These are phyloP conservation scores for Candida cerambycidarum DNA, from an alignment of 805 yeast species.

Conservation along the genomic window DNA sequence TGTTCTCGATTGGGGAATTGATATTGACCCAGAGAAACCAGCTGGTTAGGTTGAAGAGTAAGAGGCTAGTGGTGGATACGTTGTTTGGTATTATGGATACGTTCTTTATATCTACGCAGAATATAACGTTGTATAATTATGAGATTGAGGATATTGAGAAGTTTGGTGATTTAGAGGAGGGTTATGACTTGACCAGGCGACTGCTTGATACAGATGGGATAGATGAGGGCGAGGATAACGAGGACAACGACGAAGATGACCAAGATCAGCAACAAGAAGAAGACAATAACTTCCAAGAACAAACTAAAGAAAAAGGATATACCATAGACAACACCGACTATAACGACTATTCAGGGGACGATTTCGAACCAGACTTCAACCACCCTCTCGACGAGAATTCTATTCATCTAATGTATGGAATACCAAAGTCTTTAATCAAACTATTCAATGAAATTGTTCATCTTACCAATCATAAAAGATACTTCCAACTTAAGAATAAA, in stretches of 20 bases:
- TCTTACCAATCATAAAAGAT: slow-evolving; percentile 52
- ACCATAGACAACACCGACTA: slow-evolving; percentile 10
- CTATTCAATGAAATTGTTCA: slow-evolving; percentile 46
- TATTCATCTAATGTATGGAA: slow-evolving; percentile 46
- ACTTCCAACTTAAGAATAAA: slow-evolving; percentile 37
- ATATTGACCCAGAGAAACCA: slow-evolving; percentile 17
- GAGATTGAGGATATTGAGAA: slow-evolving; percentile 36
- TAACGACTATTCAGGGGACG: slow-evolving; percentile 13
- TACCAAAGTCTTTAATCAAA: slow-evolving; percentile 47
- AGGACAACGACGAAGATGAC: background rate
- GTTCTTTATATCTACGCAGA: slow-evolving; percentile 47
- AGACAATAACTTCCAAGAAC: background rate
- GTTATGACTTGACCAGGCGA: slow-evolving; percentile 29
- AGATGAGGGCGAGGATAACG: slow-evolving; percentile 6
- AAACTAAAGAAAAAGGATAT: background rate
- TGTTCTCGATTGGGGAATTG: slow-evolving; percentile 42
- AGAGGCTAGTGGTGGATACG: slow-evolving; percentile 2
- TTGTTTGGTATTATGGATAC: slow-evolving; percentile 19
- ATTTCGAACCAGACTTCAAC: background rate
- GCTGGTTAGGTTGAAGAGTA: background rate
- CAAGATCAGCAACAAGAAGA: background rate
- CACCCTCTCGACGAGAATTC: slow-evolving; percentile 18
- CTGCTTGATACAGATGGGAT: background rate
- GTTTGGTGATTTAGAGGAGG: slow-evolving; percentile 44
- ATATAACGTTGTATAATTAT: slow-evolving; percentile 49